A percentile compares a stretch with the other conserved stretches of the same genome.
phyloP scores from a whole-genome alignment of 371 early-diverging fungal genomes.

The Rhizopus sp. region DNA sequence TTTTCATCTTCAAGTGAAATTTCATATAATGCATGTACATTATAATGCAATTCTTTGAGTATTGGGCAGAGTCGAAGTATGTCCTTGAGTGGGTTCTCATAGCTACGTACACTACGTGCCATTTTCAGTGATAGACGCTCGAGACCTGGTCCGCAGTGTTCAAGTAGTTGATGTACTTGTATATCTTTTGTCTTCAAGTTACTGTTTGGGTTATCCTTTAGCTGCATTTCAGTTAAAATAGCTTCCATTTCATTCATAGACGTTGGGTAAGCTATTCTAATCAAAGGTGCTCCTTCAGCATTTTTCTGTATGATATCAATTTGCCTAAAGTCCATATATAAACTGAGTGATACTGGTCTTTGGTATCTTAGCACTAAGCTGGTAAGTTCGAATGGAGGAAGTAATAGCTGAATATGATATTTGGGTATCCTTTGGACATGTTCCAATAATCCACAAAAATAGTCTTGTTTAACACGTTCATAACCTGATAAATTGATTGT shows the following conservation, averaged over 20 bases:
- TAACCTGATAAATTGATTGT: background rate
- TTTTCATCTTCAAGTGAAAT: background rate
- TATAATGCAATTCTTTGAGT: background rate
- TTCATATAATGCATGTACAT: background rate
- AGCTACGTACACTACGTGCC: background rate
- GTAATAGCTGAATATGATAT: background rate
- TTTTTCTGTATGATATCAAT: background rate
- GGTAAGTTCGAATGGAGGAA: background rate
- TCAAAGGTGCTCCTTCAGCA: background rate
- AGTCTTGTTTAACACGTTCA: background rate
- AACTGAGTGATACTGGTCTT: background rate
- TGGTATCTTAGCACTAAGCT: background rate
- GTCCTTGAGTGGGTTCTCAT: background rate
- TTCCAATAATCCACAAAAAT: background rate
- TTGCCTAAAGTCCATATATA: background rate
- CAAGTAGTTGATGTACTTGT: background rate
- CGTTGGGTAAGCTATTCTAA: no score
- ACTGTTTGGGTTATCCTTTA: background rate
- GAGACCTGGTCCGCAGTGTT: background rate
- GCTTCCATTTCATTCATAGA: background rate
- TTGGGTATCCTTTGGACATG: background rate
- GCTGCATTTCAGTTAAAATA: background rate
- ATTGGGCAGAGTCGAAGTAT: background rate
- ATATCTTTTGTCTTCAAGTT: background rate
- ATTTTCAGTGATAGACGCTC: background rate